Base-by-base conservation (phyloP, 2,329 filamentous ascomycete species). In the Helotiales sp. region DNA sequence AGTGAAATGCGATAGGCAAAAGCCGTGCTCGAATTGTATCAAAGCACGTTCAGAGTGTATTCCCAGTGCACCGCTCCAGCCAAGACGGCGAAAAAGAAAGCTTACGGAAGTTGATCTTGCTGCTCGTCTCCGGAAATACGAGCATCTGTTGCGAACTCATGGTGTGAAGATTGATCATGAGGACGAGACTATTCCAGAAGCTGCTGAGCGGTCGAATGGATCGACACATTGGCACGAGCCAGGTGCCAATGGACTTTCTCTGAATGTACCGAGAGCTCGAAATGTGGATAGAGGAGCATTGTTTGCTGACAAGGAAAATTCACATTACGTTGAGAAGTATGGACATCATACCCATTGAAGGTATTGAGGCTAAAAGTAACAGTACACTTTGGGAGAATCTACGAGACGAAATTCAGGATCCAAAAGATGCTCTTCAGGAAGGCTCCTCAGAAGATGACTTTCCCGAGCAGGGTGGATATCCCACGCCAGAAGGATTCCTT, bases 401-500 rank as follows among this genome's bases (percentile, higher is more conserved):
- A 6, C 72, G 70, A 40, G 75, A 76, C 45, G 75, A 76, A 58
- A 70, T 76, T 22, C 61, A 69, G 62, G 72, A 75, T 58, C 68
- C 70, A 43, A 75, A 74, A 57, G 73, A 77, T 58, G 75, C 79
- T 52, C 74, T 76, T 47, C 76, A 77, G 64, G 49, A 52, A 30
- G 70, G 66, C 2, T 72, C 70, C 6, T 76, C 75, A 17, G 73
- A 75, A 34, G 74, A 77, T 59, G 74, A 75, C 22, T 71, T 72
- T 5, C 68, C 74, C 34, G 78, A 80, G 30, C 75, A 34, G 13
- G 22, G 59, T 6, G 37, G 69, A 3, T 75, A 62, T 61, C 73
- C 74, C 1, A 52, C 70, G 22, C 64, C 72, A 28, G 79, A 68
- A 65, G 79, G 40, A 71, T 71, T 89, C 20, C 76, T 90, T 0